Evolutionary conservation across 2,329 filamentous ascomycete species (phyloP).

Genomic region (Colletotrichum salicis): DNA sequence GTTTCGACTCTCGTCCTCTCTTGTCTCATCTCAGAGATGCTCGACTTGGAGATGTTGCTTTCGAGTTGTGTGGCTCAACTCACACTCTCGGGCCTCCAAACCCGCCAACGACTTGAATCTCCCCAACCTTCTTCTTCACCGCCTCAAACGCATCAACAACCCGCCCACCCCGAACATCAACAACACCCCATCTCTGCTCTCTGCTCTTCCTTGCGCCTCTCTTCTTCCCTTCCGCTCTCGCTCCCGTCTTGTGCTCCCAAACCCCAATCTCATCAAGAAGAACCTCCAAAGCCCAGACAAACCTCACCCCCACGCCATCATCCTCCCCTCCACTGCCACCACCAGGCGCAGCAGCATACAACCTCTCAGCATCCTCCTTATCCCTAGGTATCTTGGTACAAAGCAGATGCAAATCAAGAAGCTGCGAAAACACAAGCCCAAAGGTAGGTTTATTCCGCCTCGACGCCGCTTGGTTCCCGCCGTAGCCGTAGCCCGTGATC

Average conservation of each 20-base stretch:
- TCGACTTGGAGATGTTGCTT: neutral
- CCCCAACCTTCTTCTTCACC: constrained; percentile 31
- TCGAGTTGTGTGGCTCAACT: neutral
- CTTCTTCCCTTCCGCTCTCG: neutral
- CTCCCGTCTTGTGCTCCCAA: constrained; percentile 46
- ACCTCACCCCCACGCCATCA: constrained; percentile 35
- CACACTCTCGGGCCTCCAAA: constrained; percentile 48
- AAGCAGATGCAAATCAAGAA: constrained; percentile 66
- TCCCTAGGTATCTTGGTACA: constrained; percentile 56
- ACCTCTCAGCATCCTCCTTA: constrained; percentile 51
- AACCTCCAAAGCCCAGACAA: constrained; percentile 61
- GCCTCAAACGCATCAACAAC: constrained; percentile 52
- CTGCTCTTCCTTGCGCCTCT: constrained; percentile 47
- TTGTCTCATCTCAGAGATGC: too few species aligned
- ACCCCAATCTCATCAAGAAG: constrained; percentile 61
- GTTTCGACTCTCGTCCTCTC: too few species aligned
- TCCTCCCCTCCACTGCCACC: constrained; percentile 1
- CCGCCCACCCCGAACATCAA: constrained; percentile 53
- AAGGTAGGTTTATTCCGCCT: constrained; percentile 60
- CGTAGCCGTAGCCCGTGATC: constrained; percentile 37
- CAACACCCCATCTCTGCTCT: constrained; percentile 65
- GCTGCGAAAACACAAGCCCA: constrained; percentile 64
- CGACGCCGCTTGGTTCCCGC: constrained; percentile 35
- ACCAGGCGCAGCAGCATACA: constrained; percentile 37
- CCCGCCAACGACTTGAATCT: constrained; percentile 43